Conservation (phyloP, 208 protist genomes). For the Trypanosoma scelopori region DNA sequence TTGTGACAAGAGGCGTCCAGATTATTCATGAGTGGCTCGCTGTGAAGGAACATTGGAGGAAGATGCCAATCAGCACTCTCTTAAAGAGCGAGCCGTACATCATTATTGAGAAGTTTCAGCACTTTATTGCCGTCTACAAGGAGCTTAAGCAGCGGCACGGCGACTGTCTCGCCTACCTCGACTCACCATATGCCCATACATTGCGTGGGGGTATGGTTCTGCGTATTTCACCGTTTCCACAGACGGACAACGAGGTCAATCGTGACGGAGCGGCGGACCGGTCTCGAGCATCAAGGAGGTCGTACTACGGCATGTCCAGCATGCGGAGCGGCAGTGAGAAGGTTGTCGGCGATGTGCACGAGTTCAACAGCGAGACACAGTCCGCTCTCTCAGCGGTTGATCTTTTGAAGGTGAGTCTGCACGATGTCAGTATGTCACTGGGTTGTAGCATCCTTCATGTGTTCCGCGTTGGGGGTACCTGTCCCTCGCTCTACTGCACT, state of each 20-base stretch:
- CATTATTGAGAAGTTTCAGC: conserved; percentile 22
- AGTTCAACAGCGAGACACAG: neutral
- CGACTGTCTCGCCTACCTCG: conserved; percentile 66
- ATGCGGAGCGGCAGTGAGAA: neutral
- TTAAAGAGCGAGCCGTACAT: conserved; percentile 11
- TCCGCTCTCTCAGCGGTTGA: neutral
- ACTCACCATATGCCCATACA: conserved; percentile 21
- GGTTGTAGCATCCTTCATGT: conserved; percentile 10
- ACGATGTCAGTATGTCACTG: conserved; percentile 7
- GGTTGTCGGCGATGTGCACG: neutral
- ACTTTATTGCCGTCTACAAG: conserved; percentile 88
- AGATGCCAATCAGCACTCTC: conserved; percentile 11
- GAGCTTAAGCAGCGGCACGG: conserved; percentile 82
- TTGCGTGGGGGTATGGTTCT: conserved; percentile 20
- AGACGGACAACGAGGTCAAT: neutral
- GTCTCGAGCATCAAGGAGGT: neutral
- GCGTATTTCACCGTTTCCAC: conserved; percentile 4
- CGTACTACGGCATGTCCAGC: too few species aligned
- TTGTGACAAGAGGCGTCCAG: neutral
- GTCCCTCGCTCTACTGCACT: conserved; percentile 18
- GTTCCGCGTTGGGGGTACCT: conserved; percentile 17
- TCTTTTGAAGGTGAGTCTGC: conserved; percentile 7
- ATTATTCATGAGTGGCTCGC: conserved; percentile 16
- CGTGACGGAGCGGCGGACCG: neutral
- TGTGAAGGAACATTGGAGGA: conserved; percentile 14